Conservation (phyloP, 768 basidiomycete species). For the Trametes elegans region DNA sequence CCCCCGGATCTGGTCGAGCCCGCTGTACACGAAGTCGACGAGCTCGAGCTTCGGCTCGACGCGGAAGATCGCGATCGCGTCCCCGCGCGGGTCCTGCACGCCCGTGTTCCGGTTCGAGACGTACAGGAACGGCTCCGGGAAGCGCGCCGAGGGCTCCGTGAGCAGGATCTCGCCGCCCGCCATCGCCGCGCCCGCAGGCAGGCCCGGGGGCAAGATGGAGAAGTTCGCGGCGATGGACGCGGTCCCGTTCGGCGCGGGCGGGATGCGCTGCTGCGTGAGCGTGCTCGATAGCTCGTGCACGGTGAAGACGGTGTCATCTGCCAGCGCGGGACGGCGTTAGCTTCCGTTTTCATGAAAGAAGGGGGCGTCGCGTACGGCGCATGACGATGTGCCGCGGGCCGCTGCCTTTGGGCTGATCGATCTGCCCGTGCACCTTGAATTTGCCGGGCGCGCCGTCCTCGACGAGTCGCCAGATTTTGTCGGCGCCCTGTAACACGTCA, state of each 20-base stretch:
- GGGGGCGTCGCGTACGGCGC: slow-evolving; percentile 31
- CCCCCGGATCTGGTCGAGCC: slow-evolving; percentile 60
- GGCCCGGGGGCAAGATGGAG: slow-evolving; percentile 45
- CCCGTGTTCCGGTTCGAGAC: slow-evolving; percentile 65
- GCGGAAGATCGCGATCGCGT: slow-evolving; percentile 63
- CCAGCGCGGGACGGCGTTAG: not conserved
- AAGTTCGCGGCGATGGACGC: slow-evolving; percentile 51
- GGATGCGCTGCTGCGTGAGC: slow-evolving; percentile 57
- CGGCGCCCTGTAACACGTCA: slow-evolving; percentile 46
- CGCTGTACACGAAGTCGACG: slow-evolving; percentile 57
- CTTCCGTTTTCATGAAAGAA: not conserved
- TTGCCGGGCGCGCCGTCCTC: slow-evolving; percentile 40
- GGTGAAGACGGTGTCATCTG: slow-evolving; percentile 50
- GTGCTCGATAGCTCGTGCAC: slow-evolving; percentile 58
- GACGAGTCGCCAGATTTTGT: slow-evolving; percentile 67
- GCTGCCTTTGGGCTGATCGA: slow-evolving; percentile 58
- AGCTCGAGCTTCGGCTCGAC: slow-evolving; percentile 43
- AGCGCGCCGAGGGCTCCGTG: slow-evolving; percentile 43
- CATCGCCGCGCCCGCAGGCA: slow-evolving; percentile 40
- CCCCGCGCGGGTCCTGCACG: slow-evolving; percentile 49
- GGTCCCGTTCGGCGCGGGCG: slow-evolving; percentile 46
- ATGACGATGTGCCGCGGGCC: slow-evolving; percentile 53
- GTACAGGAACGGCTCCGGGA: slow-evolving; percentile 58
- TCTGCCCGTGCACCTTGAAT: slow-evolving; percentile 58
- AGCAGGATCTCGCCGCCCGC: slow-evolving; percentile 64